phyloP scores from a whole-genome alignment of 2,329 filamentous ascomycete species.

The Aspergillus sp. region DNA sequence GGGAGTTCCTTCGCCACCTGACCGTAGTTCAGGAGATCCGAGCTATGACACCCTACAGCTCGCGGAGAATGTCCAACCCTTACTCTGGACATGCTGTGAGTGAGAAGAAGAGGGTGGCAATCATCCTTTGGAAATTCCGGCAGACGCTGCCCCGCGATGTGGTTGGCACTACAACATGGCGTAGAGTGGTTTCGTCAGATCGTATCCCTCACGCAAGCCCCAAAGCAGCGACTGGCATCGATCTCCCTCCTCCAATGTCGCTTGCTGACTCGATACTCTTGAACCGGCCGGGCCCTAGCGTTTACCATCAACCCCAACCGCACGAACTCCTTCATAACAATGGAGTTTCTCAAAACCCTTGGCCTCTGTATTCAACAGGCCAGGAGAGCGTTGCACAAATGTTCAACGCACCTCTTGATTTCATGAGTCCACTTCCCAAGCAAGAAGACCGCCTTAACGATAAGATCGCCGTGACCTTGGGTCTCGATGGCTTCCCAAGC shows the following conservation, averaged over 20 bases:
- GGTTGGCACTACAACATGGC: constrained; percentile 50
- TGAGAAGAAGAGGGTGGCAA: constrained; percentile 43
- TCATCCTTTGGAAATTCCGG: constrained; percentile 51
- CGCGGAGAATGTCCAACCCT: constrained; percentile 31
- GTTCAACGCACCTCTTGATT: constrained; percentile 38
- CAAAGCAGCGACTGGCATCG: constrained; percentile 32
- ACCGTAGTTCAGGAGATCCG: constrained; percentile 50
- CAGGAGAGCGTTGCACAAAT: constrained; percentile 39
- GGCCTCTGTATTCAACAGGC: constrained; percentile 38
- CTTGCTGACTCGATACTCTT: constrained; percentile 37
- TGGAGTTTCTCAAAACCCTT: constrained; percentile 35
- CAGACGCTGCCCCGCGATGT: constrained; percentile 43
- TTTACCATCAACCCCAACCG: constrained; percentile 36
- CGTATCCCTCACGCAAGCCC: constrained; percentile 43
- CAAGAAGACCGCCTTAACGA: constrained; percentile 36
- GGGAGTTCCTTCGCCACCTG: constrained; percentile 43
- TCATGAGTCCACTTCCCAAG: constrained; percentile 38
- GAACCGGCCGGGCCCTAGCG: constrained; percentile 32
- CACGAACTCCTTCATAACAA: constrained; percentile 36
- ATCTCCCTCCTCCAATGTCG: constrained; percentile 38
- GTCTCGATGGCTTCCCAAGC: constrained; percentile 37
- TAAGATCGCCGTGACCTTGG: constrained; percentile 39
- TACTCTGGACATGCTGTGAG: constrained; percentile 28
- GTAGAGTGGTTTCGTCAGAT: constrained; percentile 42
- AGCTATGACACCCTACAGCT: constrained; percentile 31